Evolutionary conservation across 2,329 filamentous ascomycete species (phyloP).

Genomic region (Fusarium caatingaense): DNA sequence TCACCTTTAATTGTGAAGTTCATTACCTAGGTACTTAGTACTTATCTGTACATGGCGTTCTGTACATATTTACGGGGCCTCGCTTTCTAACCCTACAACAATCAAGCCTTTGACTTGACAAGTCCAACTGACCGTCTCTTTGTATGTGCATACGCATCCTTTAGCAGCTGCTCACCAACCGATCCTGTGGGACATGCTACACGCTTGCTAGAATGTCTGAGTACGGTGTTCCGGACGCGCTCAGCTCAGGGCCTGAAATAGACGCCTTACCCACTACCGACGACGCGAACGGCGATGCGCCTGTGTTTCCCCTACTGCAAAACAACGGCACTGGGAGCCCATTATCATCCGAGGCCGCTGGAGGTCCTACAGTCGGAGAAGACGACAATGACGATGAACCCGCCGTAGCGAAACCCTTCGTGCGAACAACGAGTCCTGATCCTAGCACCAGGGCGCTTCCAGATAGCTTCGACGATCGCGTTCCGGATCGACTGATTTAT

Average conservation of each 20-base stretch:
- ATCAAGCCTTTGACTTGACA: neutral
- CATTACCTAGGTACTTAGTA: neutral
- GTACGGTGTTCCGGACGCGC: constrained; percentile 39
- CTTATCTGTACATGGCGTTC: neutral
- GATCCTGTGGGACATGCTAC: constrained; percentile 22
- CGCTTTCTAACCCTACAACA: neutral
- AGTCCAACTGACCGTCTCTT: neutral
- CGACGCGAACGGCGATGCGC: constrained; percentile 40
- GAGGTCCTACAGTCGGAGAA: constrained; percentile 48
- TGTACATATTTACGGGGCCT: neutral
- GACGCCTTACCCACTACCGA: constrained; percentile 28
- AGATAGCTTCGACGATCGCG: constrained; percentile 50
- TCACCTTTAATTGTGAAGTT: neutral
- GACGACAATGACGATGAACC: constrained; percentile 70
- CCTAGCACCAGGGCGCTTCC: constrained; percentile 48
- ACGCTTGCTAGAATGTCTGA: constrained; percentile 41
- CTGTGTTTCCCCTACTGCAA: constrained; percentile 52
- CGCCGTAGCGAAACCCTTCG: constrained; percentile 67
- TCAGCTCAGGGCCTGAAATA: constrained; percentile 35
- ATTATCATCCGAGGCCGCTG: constrained; percentile 42
- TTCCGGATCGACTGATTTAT: constrained; percentile 57
- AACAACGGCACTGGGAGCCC: constrained; percentile 51
- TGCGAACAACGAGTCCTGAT: constrained; percentile 66
- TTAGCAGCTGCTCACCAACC: neutral
- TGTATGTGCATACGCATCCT: constrained; percentile 3